Evolutionary conservation across 2,329 filamentous ascomycete genomes (phyloP), one percentile per base, ranked within the genome.

Genomic region (Trichoderma asperellum): DNA sequence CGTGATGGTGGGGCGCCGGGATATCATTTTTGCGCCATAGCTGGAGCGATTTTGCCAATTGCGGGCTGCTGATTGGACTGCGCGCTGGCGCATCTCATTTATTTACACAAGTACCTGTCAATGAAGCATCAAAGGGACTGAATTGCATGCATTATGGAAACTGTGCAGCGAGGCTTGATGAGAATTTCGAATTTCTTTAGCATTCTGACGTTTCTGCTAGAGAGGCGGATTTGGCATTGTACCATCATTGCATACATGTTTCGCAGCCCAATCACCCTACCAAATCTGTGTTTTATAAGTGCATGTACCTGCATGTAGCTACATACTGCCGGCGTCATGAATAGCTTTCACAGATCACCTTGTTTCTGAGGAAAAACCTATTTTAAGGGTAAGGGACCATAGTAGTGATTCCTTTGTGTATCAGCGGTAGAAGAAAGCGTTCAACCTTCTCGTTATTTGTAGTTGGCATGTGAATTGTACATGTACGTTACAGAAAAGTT

Each of bases 21-120:
- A 70, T 72, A 77, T 75, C 70, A 68, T 78, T 80, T 70, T 75
- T 76, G 76, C 78, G 78, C 59, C 21, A 18, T 0, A 7, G 4
- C 29, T 68, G 57, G 58, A 37, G 68, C 40, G 40, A 43, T n/a
- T 43, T 43, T 43, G 68, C 78, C 78, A 79, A 79, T 79, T 68
- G 7, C 14, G 43, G 5, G 21, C 57, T 49, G 72, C 56, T 43
- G 49, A 79, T 79, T 79, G 62, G 52, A 40, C n/a, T 47, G 4
- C 11, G 53, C 27, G 16, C 34, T 32, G 53, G 53, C 53, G 53
- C 29, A 56, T 34, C 27, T 56, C 52, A 27, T 55, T 29, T 32
- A 43, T 12, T 21, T 14, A 14, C 27, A 56, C 14, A 29, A n/a
- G 27, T 18, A 6, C 21, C 21, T 6, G n/a, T 11, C 12, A 29